phyloP scores from a whole-genome alignment of 805 yeast genomes.

The Maudiozyma saulgeensis region DNA sequence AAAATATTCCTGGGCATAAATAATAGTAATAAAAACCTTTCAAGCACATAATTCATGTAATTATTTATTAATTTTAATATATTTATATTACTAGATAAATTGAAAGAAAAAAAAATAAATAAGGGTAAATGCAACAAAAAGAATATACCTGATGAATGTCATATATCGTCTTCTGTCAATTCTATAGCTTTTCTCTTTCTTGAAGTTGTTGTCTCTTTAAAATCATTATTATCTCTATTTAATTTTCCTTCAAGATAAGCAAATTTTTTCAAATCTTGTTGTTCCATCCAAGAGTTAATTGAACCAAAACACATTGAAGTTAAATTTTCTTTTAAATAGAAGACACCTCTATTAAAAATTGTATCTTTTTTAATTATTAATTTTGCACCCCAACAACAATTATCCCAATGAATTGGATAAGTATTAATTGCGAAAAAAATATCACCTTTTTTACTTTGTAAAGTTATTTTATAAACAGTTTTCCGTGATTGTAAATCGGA shows the following conservation, averaged over 20 bases:
- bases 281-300: slow-evolving; percentile 32
- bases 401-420: slow-evolving; percentile 39
- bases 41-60: too few species aligned
- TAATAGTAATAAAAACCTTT: too few species aligned
- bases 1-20: neutral
- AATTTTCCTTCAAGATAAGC: slow-evolving; percentile 24
- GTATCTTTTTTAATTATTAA: slow-evolving; percentile 43
- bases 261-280: slow-evolving; percentile 26
- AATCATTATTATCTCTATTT: slow-evolving; percentile 7
- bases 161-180: neutral
- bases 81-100: too few species aligned
- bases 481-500: neutral
- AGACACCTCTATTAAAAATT: slow-evolving; percentile 37
- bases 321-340: slow-evolving; percentile 24
- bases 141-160: too few species aligned
- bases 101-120: too few species aligned
- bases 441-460: slow-evolving; percentile 46
- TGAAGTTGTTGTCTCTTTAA: neutral
- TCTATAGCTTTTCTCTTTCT: slow-evolving; percentile 13
- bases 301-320: slow-evolving; percentile 33
- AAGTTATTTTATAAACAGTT: slow-evolving; percentile 41
- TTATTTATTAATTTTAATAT: too few species aligned
- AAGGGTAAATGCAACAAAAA: too few species aligned
- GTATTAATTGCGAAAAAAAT: slow-evolving; percentile 50
- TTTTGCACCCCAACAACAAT: slow-evolving; percentile 50